phyloP scores from a whole-genome alignment of 2,329 filamentous ascomycete species.

The Aureobasidium uvarum region DNA sequence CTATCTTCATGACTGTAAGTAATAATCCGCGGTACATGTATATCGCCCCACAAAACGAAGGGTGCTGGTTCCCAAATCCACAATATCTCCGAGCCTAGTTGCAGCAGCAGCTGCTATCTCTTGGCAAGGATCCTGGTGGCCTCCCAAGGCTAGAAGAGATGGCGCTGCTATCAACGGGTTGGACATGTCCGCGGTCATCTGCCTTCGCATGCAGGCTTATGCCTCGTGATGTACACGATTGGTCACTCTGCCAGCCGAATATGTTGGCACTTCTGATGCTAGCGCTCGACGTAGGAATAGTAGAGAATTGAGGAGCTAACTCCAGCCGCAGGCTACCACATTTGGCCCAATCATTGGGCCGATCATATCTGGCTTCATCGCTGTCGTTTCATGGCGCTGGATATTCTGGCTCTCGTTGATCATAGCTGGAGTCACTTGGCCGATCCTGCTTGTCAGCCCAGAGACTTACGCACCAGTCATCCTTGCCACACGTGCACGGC shows the following conservation, averaged over 20 bases:
- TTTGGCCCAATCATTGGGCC: constrained; percentile 67
- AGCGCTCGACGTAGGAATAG: background rate
- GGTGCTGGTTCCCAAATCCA: background rate
- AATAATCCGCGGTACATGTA: background rate
- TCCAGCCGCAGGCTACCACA: constrained; percentile 47
- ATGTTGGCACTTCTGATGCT: background rate
- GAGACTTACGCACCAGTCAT: constrained; percentile 50
- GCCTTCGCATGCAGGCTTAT: background rate
- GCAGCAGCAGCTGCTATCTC: background rate
- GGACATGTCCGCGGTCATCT: background rate
- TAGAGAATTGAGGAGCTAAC: constrained; percentile 6
- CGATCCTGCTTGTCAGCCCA: constrained; percentile 60
- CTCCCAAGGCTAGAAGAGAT: background rate
- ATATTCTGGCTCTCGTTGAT: constrained; percentile 69
- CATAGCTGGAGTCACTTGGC: constrained; percentile 61
- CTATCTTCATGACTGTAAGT: constrained; percentile 60
- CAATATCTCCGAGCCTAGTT: constrained; percentile 5
- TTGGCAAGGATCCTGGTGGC: background rate
- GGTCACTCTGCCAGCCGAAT: background rate
- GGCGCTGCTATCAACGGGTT: background rate
- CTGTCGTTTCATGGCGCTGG: constrained; percentile 66
- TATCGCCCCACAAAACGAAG: background rate
- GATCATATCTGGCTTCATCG: constrained; percentile 62
- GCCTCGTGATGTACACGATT: background rate
- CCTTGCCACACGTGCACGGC: constrained; percentile 53